A percentile compares a stretch with the other conserved stretches of the same genome.
Conservation (phyloP, 2,329 filamentous ascomycete species). For the Lomentospora prolificans region DNA sequence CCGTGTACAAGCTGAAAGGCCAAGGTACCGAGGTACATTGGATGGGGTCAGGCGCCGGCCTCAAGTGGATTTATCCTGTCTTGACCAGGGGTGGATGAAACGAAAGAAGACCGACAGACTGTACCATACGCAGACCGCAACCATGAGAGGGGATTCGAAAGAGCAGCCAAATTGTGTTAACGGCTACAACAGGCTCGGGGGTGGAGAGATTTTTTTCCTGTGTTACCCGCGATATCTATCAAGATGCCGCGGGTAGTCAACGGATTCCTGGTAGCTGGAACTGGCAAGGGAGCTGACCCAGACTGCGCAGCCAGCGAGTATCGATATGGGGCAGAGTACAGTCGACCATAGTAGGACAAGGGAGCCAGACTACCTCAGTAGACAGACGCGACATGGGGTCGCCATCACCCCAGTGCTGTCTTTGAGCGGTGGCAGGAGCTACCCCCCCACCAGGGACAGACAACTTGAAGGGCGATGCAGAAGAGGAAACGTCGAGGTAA, state of each 20-base stretch:
- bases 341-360: background rate
- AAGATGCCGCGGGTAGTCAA: too few species aligned
- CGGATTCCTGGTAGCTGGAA: too few species aligned
- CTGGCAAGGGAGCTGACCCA: too few species aligned
- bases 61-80: conserved; percentile 8
- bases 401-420: background rate
- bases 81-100: conserved; percentile 8
- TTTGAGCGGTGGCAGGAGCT: background rate
- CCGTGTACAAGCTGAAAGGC: background rate
- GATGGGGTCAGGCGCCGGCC: conserved; percentile 3
- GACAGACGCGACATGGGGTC: background rate
- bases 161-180: too few species aligned
- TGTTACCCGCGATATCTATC: too few species aligned
- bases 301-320: too few species aligned
- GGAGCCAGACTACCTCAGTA: too few species aligned
- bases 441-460: background rate
- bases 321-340: too few species aligned
- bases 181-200: too few species aligned
- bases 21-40: background rate
- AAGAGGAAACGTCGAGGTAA: background rate
- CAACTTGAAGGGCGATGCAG: background rate
- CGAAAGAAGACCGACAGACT: background rate
- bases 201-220: too few species aligned
- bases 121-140: background rate
- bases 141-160: background rate